Percentiles rank a stretch among this genome's conserved stretches.
Evolutionary conservation across 202 grass and related monocot species (phyloP).

Genomic region (Brachypodium distachyon): DNA sequence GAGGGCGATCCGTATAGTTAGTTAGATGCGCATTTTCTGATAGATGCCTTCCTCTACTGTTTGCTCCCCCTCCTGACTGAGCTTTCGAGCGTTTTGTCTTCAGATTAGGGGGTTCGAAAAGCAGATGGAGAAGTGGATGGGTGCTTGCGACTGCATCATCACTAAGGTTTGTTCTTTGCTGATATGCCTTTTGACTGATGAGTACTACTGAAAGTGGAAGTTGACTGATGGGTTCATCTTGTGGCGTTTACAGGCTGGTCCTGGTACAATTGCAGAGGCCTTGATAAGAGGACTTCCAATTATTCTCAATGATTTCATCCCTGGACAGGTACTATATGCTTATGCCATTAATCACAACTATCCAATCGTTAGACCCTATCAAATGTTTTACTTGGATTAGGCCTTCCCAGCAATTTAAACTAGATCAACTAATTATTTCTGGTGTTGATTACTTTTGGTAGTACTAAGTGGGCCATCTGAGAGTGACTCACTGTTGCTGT

Average conservation of each 20-base stretch:
- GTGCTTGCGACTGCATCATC: constrained; percentile 79
- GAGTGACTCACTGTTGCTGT: background rate
- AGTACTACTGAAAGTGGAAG: background rate
- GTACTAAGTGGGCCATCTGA: background rate
- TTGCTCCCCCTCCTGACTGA: constrained; percentile 4
- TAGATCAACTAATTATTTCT: background rate
- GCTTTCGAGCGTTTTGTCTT: background rate
- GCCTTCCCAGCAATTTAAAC: background rate
- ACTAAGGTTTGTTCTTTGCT: constrained; percentile 40
- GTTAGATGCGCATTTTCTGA: constrained; percentile 28
- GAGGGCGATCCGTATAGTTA: background rate
- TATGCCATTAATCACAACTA: background rate
- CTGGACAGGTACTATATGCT: constrained; percentile 56
- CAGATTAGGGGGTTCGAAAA: constrained; percentile 77
- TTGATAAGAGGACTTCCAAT: constrained; percentile 75
- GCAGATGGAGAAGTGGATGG: constrained; percentile 87
- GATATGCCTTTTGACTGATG: background rate
- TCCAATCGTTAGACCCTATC: background rate
- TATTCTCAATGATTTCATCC: constrained; percentile 80
- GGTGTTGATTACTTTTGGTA: background rate
- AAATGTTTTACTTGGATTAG: background rate
- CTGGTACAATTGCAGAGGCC: constrained; percentile 81
- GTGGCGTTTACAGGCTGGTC: constrained; percentile 52
- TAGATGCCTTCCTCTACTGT: background rate
- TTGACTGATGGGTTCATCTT: background rate